A percentile compares a stretch with the other conserved stretches of the same genome.
Conservation (phyloP, 371 early-diverging fungal species). For the Lichtheimia ramosa region DNA sequence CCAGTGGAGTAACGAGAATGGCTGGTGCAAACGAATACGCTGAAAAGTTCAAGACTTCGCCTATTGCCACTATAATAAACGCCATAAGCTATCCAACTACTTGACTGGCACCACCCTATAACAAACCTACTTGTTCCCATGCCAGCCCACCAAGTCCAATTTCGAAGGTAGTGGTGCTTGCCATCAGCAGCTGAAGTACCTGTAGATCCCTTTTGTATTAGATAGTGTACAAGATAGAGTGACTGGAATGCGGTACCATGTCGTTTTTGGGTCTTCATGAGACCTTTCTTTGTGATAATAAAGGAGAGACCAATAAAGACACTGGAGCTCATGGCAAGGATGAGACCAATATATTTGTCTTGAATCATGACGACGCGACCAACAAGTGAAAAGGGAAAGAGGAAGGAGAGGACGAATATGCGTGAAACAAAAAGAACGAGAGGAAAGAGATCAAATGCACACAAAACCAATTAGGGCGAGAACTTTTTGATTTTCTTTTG, state of each 20-base stretch:
- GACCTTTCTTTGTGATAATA: constrained; percentile 86
- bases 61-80: constrained; percentile 70
- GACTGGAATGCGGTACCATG: constrained; percentile 12
- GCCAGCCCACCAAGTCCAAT: constrained; percentile 90
- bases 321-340: constrained; percentile 79
- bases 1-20: constrained; percentile 89
- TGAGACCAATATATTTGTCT: constrained; percentile 84
- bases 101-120: not conserved
- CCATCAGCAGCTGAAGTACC: constrained; percentile 68
- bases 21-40: constrained; percentile 94
- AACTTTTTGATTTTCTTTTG: not conserved
- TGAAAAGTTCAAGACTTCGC: constrained; percentile 90
- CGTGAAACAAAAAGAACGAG: not conserved
- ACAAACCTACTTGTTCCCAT: constrained; percentile 72
- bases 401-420: not conserved
- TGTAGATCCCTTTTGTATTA: constrained; percentile 5
- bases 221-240: not conserved
- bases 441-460: not conserved
- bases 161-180: constrained; percentile 71
- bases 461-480: too few relatives aligned
- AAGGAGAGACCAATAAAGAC: constrained; percentile 82
- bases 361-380: constrained; percentile 40
- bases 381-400: not conserved
- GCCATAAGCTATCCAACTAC: too few relatives aligned
- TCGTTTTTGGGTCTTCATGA: constrained; percentile 18